Evolutionary conservation across 2,329 filamentous ascomycete genomes (phyloP), one percentile per base, ranked within the genome.

Genomic region (Colletotrichum scovillei): DNA sequence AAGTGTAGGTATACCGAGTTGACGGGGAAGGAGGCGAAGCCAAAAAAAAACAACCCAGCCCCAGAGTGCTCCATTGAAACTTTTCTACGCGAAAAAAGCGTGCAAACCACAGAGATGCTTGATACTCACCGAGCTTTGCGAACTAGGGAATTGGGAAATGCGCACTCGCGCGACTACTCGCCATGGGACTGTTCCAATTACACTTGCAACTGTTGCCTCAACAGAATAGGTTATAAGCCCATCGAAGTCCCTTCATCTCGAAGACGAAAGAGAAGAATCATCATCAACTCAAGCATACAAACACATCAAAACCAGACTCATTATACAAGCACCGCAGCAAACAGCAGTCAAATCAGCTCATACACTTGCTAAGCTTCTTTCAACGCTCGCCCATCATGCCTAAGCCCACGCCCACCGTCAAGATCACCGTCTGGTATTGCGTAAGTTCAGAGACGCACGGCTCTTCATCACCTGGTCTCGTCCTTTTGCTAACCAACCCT

Each of bases 21-120:
- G n/a, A 26, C 62, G 46, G 62, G 24, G 38, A 32, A 9, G n/a
- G 62, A 63, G 62, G 62, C 46, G 14, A 63, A 35, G 62, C 62
- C 22, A 35, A 12, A n/a, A 12, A n/a, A 12, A 26, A 9, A 14
- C 42, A 35, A 11, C 11, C 32, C 52, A 49, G 46, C 62, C 28
- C 46, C 46, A n/a, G 32, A 32, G 32, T 11, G 42, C 42, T 49
- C 46, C 30, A 26, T 53, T 5, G 32, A 62, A 26, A 38, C n/a
- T 35, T 63, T 49, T 49, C 19, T 49, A 49, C 42, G 42, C 14
- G 22, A 53, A 14, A 12, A 22, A n/a, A 38, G 6, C 22, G 30
- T 22, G 28, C n/a, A 55, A 55, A 63, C 28, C 30, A 26, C 6
- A 19, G 5, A 19, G 32, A 52, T n/a, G 60, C 26, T 32, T 52